Percentiles rank a stretch among this genome's conserved stretches.
These are phyloP conservation scores for Calonectria hongkongensis DNA, from an alignment of 2,329 filamentous ascomycete genomes.

Conservation along the genomic window DNA sequence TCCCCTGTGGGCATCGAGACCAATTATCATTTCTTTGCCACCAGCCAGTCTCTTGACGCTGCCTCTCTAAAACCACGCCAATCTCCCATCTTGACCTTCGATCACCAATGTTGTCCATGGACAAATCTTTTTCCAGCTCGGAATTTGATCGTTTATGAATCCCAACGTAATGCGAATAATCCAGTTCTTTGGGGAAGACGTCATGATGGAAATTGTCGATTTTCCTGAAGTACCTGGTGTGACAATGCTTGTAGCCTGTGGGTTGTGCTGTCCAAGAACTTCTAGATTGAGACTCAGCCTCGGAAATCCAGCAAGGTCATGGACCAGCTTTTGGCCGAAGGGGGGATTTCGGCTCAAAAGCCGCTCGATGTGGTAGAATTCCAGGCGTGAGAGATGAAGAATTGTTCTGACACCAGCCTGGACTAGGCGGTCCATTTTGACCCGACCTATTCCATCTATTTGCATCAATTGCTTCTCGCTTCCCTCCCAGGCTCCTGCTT, in stretches of 20 bases:
- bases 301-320: constrained; percentile 82
- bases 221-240: background rate
- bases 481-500: constrained; percentile 87
- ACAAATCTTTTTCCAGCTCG: constrained; percentile 77
- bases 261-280: constrained; percentile 50
- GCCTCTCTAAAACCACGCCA: constrained; percentile 80
- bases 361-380: constrained; percentile 84
- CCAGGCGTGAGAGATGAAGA: constrained; percentile 79
- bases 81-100: constrained; percentile 70
- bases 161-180: constrained; percentile 80
- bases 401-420: constrained; percentile 83
- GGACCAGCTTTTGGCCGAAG: constrained; percentile 83
- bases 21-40: constrained; percentile 74
- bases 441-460: constrained; percentile 85
- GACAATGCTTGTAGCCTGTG: background rate
- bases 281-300: constrained; percentile 65
- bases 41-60: constrained; percentile 80
- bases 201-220: no score
- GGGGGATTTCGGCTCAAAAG: constrained; percentile 87
- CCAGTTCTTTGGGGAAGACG: constrained; percentile 42
- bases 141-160: constrained; percentile 79
- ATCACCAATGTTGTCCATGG: constrained; percentile 85
- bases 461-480: constrained; percentile 88
- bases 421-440: constrained; percentile 83
- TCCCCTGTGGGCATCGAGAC: constrained; percentile 70